Conservation (phyloP, 305 asterid genomes). For the Fraxinus baroniana region DNA sequence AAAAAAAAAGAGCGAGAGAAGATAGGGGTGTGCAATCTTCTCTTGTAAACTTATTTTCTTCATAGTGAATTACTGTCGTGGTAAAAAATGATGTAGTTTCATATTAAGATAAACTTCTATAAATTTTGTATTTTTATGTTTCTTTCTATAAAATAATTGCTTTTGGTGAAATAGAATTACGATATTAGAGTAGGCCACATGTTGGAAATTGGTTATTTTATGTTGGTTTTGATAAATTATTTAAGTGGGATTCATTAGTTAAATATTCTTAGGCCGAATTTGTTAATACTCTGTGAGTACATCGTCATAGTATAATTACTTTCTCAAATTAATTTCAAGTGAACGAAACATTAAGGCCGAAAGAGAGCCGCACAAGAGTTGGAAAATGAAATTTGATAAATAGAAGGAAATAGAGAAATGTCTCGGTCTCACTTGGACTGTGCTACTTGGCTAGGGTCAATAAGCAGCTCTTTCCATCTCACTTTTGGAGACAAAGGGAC, state of each 20-base stretch:
- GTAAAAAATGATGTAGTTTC: no score
- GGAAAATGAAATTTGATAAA: no score
- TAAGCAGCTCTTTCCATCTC: not conserved
- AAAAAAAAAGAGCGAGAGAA: no score
- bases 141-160: no score
- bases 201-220: conserved; percentile 6
- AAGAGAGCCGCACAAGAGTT: not conserved
- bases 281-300: not conserved
- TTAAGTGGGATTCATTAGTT: not conserved
- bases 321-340: not conserved
- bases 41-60: no score
- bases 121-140: no score
- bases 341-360: not conserved
- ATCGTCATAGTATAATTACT: not conserved
- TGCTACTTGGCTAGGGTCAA: no score
- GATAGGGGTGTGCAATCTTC: no score
- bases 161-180: no score
- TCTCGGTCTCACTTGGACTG: no score
- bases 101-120: no score
- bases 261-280: not conserved
- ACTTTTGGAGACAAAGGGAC: not conserved
- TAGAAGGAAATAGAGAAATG: not conserved
- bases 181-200: not conserved
- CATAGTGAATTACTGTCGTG: no score
- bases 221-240: not conserved